These are phyloP conservation scores for Phytophthora fragariaefolia DNA, from an alignment of 352 stramenopile species.

Conservation along the genomic window DNA sequence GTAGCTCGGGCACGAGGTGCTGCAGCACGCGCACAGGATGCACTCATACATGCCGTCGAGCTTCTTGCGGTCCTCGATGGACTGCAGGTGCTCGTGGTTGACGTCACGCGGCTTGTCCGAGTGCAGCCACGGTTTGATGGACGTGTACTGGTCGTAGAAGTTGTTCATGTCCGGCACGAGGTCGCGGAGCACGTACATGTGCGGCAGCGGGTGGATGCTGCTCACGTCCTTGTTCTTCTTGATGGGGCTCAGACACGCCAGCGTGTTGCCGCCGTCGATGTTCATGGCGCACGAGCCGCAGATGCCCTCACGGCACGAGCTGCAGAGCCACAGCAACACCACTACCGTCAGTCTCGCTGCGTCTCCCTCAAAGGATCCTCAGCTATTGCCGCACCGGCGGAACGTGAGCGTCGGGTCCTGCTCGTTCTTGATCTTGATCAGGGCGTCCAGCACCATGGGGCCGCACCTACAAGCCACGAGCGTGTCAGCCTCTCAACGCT, in stretches of 20 bases:
- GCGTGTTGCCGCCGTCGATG: conserved; percentile 98
- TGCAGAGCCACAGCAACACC: conserved; percentile 28
- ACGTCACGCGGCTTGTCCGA: conserved; percentile 88
- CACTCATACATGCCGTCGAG: conserved; percentile 99
- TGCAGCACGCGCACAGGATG: conserved; percentile 99
- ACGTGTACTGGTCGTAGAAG: conserved; percentile 98
- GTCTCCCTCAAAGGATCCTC: not conserved
- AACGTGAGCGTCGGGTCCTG: conserved; percentile 99
- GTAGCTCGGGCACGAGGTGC: conserved; percentile 98
- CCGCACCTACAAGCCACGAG: conserved; percentile 77
- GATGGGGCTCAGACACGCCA: conserved; percentile 98
- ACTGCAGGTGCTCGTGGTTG: conserved; percentile 90
- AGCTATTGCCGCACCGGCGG: conserved; percentile 70
- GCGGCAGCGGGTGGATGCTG: conserved; percentile 99
- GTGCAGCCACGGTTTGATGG: conserved; percentile 99
- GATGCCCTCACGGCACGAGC: conserved; percentile 98
- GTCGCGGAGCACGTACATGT: conserved; percentile 99
- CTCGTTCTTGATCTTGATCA: conserved; percentile 99
- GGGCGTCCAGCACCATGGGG: conserved; percentile 99
- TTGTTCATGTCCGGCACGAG: conserved; percentile 99
- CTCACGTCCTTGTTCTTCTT: conserved; percentile 93
- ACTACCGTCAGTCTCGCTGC: not conserved
- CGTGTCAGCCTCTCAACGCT: no score
- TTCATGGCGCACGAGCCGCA: conserved; percentile 99
- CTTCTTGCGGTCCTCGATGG: conserved; percentile 98